These are phyloP conservation scores for Tolypocladium tundrense DNA, from an alignment of 2,329 filamentous ascomycete species.

Conservation along the genomic window DNA sequence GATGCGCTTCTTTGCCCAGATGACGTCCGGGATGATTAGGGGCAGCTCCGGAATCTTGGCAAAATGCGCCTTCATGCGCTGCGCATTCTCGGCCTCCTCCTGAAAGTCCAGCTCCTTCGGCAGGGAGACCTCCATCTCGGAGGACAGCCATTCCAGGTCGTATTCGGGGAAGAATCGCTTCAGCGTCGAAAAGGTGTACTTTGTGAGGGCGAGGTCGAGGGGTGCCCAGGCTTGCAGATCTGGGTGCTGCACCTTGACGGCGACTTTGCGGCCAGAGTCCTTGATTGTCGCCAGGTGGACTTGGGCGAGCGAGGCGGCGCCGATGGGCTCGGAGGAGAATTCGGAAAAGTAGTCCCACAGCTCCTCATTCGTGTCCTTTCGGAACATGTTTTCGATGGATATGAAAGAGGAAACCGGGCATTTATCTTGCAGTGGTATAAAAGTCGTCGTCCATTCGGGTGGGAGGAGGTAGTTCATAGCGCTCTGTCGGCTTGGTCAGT, in stretches of 20 bases:
- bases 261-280: conserved; percentile 74
- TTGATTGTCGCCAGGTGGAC: conserved; percentile 82
- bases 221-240: conserved; percentile 80
- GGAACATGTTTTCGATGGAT: conserved; percentile 80
- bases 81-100: conserved; percentile 76
- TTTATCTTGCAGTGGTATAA: conserved; percentile 90
- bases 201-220: conserved; percentile 76
- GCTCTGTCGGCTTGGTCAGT: conserved; percentile 41
- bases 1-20: conserved; percentile 83
- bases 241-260: conserved; percentile 95
- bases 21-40: conserved; percentile 76
- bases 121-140: conserved; percentile 84
- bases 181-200: conserved; percentile 79
- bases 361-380: conserved; percentile 67
- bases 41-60: conserved; percentile 62
- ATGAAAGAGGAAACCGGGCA: conserved; percentile 87
- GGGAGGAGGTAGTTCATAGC: conserved; percentile 93
- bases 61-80: conserved; percentile 72
- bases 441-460: conserved; percentile 86
- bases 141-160: conserved; percentile 89
- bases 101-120: conserved; percentile 88
- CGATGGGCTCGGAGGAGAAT: conserved; percentile 72
- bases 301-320: conserved; percentile 87
- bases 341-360: conserved; percentile 78
- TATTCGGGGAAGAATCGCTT: conserved; percentile 96